Percentiles rank a stretch among this genome's conserved stretches.
Conservation (phyloP, 192 early-diverging fungal species). For the Backusella tuberculispora region DNA sequence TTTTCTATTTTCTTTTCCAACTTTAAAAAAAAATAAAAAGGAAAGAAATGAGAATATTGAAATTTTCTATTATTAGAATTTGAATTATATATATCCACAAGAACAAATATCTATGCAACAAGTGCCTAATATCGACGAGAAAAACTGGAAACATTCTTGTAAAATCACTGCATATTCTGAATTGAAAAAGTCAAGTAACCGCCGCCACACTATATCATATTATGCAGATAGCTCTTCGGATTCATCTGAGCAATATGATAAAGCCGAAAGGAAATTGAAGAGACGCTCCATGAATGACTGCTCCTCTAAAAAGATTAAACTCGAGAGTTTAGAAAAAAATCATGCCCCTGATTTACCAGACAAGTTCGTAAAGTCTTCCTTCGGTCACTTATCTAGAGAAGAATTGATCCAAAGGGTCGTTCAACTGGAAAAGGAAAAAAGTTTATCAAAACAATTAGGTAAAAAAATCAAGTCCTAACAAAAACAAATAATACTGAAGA, state of each 20-base stretch:
- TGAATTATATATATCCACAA: neutral
- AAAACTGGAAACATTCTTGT: neutral
- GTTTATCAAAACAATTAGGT: constrained; percentile 8
- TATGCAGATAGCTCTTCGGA: constrained; percentile 7
- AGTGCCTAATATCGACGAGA: neutral
- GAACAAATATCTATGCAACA: constrained; percentile 8
- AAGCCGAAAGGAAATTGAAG: neutral
- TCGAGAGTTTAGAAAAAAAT: neutral
- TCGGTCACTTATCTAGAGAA: constrained; percentile 28
- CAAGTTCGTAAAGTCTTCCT: neutral
- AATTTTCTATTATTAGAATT: constrained; percentile 2
- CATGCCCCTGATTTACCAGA: neutral
- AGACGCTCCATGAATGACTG: constrained; percentile 1
- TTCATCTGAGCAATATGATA: neutral
- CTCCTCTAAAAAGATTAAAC: neutral
- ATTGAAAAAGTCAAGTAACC: neutral
- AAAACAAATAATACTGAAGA: constrained; percentile 1
- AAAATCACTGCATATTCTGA: neutral
- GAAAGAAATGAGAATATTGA: neutral
- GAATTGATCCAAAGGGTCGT: constrained; percentile 31
- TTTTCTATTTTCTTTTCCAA: neutral
- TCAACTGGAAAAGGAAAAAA: constrained; percentile 33
- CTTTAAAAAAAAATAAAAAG: neutral
- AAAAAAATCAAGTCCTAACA: constrained; percentile 7
- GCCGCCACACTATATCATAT: constrained; percentile 3